Conservation (phyloP, 495 filamentous ascomycete species). For the Neurospora sp. region DNA sequence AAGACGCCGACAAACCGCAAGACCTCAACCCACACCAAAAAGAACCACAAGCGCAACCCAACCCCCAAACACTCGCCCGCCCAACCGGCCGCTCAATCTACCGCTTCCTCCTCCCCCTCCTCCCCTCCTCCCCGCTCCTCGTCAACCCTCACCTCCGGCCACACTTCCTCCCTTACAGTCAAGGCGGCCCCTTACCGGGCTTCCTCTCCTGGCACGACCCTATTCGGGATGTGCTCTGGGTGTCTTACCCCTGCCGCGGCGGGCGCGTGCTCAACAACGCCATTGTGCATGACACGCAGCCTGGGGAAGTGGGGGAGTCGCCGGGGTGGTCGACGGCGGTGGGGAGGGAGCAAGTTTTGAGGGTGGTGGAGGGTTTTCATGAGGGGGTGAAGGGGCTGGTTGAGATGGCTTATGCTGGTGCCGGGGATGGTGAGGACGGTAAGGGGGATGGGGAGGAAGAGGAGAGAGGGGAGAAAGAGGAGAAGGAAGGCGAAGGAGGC, state of each 20-base stretch:
- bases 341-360: conserved; percentile 9
- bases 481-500: not conserved
- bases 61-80: not conserved
- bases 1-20: not conserved
- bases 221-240: conserved; percentile 22
- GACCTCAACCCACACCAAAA: not conserved
- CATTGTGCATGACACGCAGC: conserved; percentile 18
- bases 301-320: conserved; percentile 5
- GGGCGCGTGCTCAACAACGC: conserved; percentile 21
- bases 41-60: not conserved
- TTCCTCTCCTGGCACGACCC: conserved; percentile 21
- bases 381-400: conserved; percentile 10
- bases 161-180: conserved; percentile 6
- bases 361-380: conserved; percentile 16
- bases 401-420: conserved; percentile 4
- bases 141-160: conserved; percentile 20
- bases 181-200: conserved; percentile 11
- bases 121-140: conserved; percentile 17
- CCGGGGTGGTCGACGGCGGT: conserved; percentile 13
- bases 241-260: conserved; percentile 38
- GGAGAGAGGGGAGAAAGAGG: too few species aligned
- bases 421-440: too few species aligned
- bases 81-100: conserved; percentile 31
- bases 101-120: conserved; percentile 36
- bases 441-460: not conserved